A percentile compares a stretch with the other conserved stretches of the same genome.
phyloP scores from a whole-genome alignment of 331 rosid genomes.

The Malus hybrid region DNA sequence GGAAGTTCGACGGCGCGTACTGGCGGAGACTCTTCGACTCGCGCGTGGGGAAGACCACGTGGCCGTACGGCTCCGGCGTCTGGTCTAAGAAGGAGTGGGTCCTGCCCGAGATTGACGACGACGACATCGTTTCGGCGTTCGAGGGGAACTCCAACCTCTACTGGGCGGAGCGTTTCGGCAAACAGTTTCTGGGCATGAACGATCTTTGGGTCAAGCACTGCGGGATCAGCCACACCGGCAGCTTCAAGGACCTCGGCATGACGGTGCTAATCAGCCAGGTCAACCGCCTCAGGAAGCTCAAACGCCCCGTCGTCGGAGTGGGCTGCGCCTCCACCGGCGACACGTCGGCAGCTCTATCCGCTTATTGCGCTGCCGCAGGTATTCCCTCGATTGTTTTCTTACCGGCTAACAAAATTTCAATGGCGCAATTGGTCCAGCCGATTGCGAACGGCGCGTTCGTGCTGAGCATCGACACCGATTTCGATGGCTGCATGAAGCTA shows the following conservation, averaged over 20 bases:
- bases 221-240: conserved; percentile 76
- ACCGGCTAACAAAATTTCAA: conserved; percentile 68
- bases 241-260: conserved; percentile 84
- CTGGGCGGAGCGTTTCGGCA: conserved; percentile 90
- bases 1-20: conserved; percentile 56
- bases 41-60: conserved; percentile 73
- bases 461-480: neutral
- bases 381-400: conserved; percentile 80
- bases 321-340: conserved; percentile 85
- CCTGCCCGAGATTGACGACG: conserved; percentile 57
- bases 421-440: conserved; percentile 75
- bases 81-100: conserved; percentile 97
- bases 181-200: conserved; percentile 67
- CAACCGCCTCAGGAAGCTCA: conserved; percentile 48
- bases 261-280: conserved; percentile 79
- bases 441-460: conserved; percentile 72
- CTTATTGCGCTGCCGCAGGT: conserved; percentile 75
- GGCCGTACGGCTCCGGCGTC: conserved; percentile 93
- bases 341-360: conserved; percentile 71
- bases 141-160: conserved; percentile 72
- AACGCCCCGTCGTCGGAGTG: conserved; percentile 59
- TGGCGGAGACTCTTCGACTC: conserved; percentile 77
- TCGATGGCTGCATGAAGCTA: conserved; percentile 79
- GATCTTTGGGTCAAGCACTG: conserved; percentile 89
- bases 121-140: conserved; percentile 45